Conservation (phyloP, 2,329 filamentous ascomycete species). For the Penicillium occitanis region DNA sequence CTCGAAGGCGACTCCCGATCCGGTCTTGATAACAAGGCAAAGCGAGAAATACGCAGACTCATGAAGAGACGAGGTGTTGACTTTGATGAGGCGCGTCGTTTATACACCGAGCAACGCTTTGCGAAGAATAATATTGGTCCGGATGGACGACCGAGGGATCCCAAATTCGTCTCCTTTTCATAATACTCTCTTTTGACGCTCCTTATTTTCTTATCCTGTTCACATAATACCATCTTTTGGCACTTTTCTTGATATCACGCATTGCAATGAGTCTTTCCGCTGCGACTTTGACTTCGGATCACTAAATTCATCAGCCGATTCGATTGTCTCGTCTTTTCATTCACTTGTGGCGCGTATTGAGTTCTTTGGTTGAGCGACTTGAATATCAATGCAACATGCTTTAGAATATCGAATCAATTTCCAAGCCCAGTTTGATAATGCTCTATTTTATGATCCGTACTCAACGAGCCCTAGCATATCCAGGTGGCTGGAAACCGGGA, state of each 20-base stretch:
- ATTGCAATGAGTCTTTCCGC: background rate
- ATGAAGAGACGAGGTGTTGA: slow-evolving; percentile 82
- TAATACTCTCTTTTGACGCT: slow-evolving; percentile 37
- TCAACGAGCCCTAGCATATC: slow-evolving; percentile 42
- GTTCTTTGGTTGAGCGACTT: slow-evolving; percentile 14
- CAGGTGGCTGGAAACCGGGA: slow-evolving; percentile 45
- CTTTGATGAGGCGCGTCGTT: slow-evolving; percentile 87
- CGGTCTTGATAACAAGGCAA: slow-evolving; percentile 77
- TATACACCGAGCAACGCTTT: slow-evolving; percentile 84
- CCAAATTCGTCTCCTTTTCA: slow-evolving; percentile 93
- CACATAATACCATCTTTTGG: slow-evolving; percentile 1
- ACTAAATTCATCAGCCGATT: background rate
- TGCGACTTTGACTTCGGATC: background rate
- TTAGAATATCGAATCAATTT: background rate
- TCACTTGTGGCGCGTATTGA: background rate
- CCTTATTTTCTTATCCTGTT: background rate
- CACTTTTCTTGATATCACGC: slow-evolving; percentile 9
- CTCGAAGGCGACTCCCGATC: slow-evolving; percentile 73
- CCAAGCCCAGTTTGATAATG: background rate
- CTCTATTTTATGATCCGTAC: background rate
- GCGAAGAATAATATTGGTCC: slow-evolving; percentile 82
- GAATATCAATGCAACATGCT: slow-evolving; percentile 16
- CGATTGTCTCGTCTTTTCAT: slow-evolving; percentile 13
- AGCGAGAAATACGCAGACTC: slow-evolving; percentile 79
- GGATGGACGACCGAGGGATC: slow-evolving; percentile 84